These are phyloP conservation scores for Solanum microdontum DNA, from an alignment of 257 asterid species.

Conservation along the genomic window DNA sequence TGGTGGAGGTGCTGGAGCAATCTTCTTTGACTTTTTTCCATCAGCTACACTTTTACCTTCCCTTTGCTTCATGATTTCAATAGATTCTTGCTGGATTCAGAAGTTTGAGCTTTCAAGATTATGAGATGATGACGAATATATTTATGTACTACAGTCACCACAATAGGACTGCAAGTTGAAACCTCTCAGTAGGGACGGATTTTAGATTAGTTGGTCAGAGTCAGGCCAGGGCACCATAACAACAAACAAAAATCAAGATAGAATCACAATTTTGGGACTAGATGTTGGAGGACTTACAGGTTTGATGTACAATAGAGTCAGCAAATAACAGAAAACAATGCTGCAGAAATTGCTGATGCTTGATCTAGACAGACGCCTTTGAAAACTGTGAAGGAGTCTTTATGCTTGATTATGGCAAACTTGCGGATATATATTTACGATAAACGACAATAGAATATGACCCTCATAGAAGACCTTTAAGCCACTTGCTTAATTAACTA, in stretches of 20 bases:
- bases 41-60: not conserved
- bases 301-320: not conserved
- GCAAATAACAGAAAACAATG: not conserved
- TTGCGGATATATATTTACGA: not conserved
- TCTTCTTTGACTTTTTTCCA: not conserved
- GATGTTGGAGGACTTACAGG: not conserved
- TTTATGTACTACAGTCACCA: not conserved
- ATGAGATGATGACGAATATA: not conserved
- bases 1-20: constrained; percentile 7
- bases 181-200: not conserved
- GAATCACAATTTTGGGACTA: not conserved
- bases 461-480: not conserved
- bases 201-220: not conserved
- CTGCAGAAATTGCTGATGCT: not conserved
- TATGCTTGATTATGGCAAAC: not conserved
- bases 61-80: not conserved
- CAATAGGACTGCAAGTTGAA: not conserved
- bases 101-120: not conserved
- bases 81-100: not conserved
- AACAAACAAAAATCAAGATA: constrained; percentile 1
- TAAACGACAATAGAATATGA: not conserved
- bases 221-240: not conserved
- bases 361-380: not conserved
- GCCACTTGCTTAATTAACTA: not conserved
- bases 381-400: not conserved